A percentile compares a stretch with the other conserved stretches of the same genome.
phyloP scores from a whole-genome alignment of 2,329 filamentous ascomycete species.

The Chaetomium globosum region DNA sequence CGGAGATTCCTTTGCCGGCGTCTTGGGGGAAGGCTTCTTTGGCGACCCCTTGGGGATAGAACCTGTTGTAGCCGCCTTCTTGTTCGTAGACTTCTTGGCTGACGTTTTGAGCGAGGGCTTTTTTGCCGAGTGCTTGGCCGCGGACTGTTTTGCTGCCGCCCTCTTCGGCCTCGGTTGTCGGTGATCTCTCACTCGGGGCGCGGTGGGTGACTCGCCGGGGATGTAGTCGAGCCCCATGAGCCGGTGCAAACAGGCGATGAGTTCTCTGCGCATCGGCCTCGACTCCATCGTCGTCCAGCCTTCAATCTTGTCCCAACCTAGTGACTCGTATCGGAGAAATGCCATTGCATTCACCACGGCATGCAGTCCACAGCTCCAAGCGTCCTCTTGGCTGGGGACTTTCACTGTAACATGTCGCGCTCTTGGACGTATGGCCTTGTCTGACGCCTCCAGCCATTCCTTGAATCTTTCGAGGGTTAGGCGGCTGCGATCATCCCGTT shows the following conservation, averaged over 20 bases:
- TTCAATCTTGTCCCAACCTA: conserved; percentile 21
- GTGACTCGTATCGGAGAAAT: conserved; percentile 26
- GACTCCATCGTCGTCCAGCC: background rate
- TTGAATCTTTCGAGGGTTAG: background rate
- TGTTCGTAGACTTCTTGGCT: too few relatives aligned
- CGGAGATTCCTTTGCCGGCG: background rate
- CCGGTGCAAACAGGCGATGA: conserved; percentile 14
- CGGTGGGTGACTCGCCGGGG: background rate
- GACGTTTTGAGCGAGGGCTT: too few relatives aligned
- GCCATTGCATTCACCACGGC: conserved; percentile 24
- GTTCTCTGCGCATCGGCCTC: background rate
- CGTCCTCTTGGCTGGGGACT: background rate
- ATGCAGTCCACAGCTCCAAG: conserved; percentile 28
- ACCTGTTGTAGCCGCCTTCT: too few relatives aligned
- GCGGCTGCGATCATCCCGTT: background rate
- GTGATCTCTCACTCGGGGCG: background rate
- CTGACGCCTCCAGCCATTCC: background rate
- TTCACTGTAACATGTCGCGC: accelerated
- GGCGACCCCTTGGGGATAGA: too few relatives aligned
- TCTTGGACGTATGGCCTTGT: accelerated
- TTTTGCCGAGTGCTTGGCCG: too few relatives aligned
- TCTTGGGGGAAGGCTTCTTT: background rate
- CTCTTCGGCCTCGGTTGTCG: background rate
- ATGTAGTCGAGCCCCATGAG: conserved; percentile 16
- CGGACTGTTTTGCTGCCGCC: background rate